These are phyloP conservation scores for Psidium friedrichsthalianum DNA, from an alignment of 345 rosid genomes.

Conservation along the genomic window DNA sequence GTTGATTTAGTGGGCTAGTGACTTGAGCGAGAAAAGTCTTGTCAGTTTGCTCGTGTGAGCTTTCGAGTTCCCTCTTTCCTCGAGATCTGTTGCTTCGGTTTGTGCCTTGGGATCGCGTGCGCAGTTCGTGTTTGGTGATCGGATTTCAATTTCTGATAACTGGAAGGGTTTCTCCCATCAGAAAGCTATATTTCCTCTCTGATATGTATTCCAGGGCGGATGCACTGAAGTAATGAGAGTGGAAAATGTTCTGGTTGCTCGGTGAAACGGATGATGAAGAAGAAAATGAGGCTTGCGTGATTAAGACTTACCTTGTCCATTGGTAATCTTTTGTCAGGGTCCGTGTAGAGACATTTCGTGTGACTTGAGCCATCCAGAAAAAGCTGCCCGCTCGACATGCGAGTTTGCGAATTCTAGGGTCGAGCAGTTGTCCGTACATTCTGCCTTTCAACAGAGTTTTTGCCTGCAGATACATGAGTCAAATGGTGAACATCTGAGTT, in stretches of 20 bases:
- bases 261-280: background rate
- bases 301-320: conserved; percentile 19
- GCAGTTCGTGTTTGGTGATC: background rate
- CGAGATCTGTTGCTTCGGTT: background rate
- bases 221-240: conserved; percentile 6
- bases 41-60: background rate
- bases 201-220: conserved; percentile 20
- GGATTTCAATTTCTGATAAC: background rate
- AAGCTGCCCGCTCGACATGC: conserved; percentile 16
- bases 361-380: conserved; percentile 15
- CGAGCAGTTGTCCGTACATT: conserved; percentile 11
- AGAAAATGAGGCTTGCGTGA: too few relatives aligned
- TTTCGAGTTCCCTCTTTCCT: background rate
- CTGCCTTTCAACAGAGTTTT: conserved; percentile 18
- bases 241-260: background rate
- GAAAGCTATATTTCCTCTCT: background rate
- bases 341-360: conserved; percentile 13
- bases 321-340: conserved; percentile 21
- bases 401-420: conserved; percentile 11
- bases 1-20: background rate
- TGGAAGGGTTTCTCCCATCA: background rate
- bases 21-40: background rate
- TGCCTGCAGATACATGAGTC: conserved; percentile 13
- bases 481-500: background rate
- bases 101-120: background rate